Conservation (phyloP, 1,284 basidiomycete genomes). For the Sutorius eximius region DNA sequence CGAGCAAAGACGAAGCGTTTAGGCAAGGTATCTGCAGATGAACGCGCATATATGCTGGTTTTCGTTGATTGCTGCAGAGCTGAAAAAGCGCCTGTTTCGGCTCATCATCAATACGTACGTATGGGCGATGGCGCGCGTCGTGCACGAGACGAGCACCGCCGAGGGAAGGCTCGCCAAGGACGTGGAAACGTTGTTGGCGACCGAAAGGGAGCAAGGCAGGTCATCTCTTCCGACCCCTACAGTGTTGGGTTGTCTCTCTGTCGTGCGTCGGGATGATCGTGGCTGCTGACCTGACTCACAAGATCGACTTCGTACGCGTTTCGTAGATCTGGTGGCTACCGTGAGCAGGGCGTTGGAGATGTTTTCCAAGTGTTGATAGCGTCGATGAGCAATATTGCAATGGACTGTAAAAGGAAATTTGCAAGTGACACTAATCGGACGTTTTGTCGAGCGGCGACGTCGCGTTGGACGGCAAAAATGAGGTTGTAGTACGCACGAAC, state of each 20-base stretch:
- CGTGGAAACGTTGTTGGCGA: constrained; percentile 25
- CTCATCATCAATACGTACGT: constrained; percentile 19
- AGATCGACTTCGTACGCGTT: constrained; percentile 25
- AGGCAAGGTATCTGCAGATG: constrained; percentile 29
- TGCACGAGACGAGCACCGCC: constrained; percentile 16
- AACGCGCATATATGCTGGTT: constrained; percentile 31
- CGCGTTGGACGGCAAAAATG: constrained; percentile 12
- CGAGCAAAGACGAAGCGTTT: constrained; percentile 27
- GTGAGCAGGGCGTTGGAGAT: constrained; percentile 29
- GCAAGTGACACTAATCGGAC: constrained; percentile 9
- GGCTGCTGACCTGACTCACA: constrained; percentile 16
- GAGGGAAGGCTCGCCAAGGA: constrained; percentile 19
- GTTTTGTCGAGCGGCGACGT: constrained; percentile 6
- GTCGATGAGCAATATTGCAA: not conserved
- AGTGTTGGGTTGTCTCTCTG: constrained; percentile 20
- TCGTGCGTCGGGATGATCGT: not conserved
- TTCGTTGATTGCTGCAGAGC: constrained; percentile 23
- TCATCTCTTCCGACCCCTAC: constrained; percentile 24
- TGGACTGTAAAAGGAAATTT: constrained; percentile 32
- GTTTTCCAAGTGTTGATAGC: constrained; percentile 21
- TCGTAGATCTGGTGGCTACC: constrained; percentile 29
- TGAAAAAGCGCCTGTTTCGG: constrained; percentile 24
- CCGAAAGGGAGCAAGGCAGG: constrained; percentile 43
- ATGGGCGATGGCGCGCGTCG: constrained; percentile 29
- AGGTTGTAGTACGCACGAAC: constrained; percentile 5